phyloP scores from a whole-genome alignment of 148 eudicot genomes.

The Cornus florida region DNA sequence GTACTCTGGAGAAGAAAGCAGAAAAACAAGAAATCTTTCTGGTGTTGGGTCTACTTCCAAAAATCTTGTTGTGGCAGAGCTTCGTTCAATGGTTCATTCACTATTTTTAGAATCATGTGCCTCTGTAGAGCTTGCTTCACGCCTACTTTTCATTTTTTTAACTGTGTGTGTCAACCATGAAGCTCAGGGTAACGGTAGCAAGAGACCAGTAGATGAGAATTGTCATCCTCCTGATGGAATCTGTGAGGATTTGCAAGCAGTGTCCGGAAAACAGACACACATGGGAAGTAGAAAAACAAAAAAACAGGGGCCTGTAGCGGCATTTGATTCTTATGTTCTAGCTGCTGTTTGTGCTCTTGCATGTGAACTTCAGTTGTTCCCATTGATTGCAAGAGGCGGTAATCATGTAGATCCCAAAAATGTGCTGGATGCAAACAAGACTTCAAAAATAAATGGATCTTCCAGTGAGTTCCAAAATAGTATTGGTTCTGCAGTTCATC shows the following conservation, averaged over 20 bases:
- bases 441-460: constrained; percentile 53
- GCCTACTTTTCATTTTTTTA: constrained; percentile 87
- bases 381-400: constrained; percentile 58
- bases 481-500: constrained; percentile 76
- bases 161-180: constrained; percentile 97
- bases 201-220: constrained; percentile 57
- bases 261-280: constrained; percentile 37
- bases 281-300: constrained; percentile 43
- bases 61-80: constrained; percentile 98
- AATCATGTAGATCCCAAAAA: constrained; percentile 35
- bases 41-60: constrained; percentile 77
- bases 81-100: constrained; percentile 98
- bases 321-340: constrained; percentile 94
- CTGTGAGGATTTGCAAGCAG: constrained; percentile 19
- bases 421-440: constrained; percentile 33
- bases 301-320: constrained; percentile 89
- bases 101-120: constrained; percentile 85
- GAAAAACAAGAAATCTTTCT: constrained; percentile 63
- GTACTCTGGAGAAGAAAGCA: constrained; percentile 55
- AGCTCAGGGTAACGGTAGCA: constrained; percentile 67
- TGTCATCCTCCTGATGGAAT: constrained; percentile 22
- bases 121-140: constrained; percentile 87
- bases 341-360: constrained; percentile 97
- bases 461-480: constrained; percentile 56
- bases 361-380: constrained; percentile 94